A percentile compares a stretch with the other conserved stretches of the same genome.
These are phyloP conservation scores for Penicillium diatomitis DNA, from an alignment of 495 filamentous ascomycete species.

Conservation along the genomic window DNA sequence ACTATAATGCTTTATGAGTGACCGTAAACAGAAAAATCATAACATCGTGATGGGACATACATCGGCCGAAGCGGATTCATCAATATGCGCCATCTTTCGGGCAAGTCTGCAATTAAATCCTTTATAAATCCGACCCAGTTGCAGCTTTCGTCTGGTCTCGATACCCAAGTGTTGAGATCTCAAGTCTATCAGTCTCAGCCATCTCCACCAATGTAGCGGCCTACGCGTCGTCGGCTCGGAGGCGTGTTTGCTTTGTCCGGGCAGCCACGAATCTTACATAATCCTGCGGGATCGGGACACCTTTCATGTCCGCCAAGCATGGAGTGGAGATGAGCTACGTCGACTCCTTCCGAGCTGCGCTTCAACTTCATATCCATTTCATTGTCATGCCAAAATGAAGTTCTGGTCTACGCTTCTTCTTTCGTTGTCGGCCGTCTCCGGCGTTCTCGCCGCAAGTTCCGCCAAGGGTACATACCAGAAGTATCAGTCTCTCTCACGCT, in stretches of 20 bases:
- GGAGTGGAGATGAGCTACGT: background rate
- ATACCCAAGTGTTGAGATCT: no score
- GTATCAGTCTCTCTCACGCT: slow-evolving; percentile 59
- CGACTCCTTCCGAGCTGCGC: background rate
- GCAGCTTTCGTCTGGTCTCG: no score
- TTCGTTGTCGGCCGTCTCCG: slow-evolving; percentile 42
- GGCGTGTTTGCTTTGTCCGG: background rate
- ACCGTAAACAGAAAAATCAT: background rate
- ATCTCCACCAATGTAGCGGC: no score
- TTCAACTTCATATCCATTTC: background rate
- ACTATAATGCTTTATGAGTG: slow-evolving; percentile 13
- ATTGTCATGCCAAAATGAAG: slow-evolving; percentile 38
- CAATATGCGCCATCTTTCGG: no score
- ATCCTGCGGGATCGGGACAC: slow-evolving; percentile 11
- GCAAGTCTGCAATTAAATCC: no score
- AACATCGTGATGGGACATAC: slow-evolving; percentile 10
- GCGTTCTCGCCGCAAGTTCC: slow-evolving; percentile 19
- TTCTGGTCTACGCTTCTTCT: slow-evolving; percentile 45
- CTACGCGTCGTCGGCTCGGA: slow-evolving; percentile 3
- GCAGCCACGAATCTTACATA: slow-evolving; percentile 8
- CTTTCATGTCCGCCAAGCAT: slow-evolving; percentile 4
- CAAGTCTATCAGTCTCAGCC: no score
- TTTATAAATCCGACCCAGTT: no score
- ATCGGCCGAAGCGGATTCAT: slow-evolving; percentile 12
- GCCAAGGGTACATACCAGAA: slow-evolving; percentile 46